These are phyloP conservation scores for Talaromyces sp. DNA, from an alignment of 2,329 filamentous ascomycete genomes.

Conservation along the genomic window DNA sequence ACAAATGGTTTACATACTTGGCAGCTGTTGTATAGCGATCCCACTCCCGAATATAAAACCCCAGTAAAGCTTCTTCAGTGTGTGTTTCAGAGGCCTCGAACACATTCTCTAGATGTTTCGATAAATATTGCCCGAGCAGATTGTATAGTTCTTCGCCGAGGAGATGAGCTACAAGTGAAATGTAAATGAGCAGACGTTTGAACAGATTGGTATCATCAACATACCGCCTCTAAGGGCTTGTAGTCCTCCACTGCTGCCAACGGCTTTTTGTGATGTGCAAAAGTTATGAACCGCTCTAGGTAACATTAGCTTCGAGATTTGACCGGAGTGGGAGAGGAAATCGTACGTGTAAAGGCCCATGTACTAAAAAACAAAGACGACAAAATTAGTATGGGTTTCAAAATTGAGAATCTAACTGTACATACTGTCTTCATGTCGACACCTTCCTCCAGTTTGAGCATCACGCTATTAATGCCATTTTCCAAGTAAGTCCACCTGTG, in stretches of 20 bases:
- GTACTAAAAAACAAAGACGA: slow-evolving; percentile 57
- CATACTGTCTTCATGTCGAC: slow-evolving; percentile 85
- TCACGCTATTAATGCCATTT: slow-evolving; percentile 82
- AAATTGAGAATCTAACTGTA: slow-evolving; percentile 7
- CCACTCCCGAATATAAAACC: slow-evolving; percentile 97
- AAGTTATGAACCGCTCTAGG: slow-evolving; percentile 90
- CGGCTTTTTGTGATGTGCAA: slow-evolving; percentile 94
- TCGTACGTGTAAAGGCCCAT: slow-evolving; percentile 91
- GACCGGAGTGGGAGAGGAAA: slow-evolving; percentile 13
- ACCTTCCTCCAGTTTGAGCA: slow-evolving; percentile 84
- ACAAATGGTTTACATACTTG: slow-evolving; percentile 96
- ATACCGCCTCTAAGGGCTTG: slow-evolving; percentile 67
- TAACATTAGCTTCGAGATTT: slow-evolving; percentile 16
- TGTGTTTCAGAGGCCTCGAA: slow-evolving; percentile 70
- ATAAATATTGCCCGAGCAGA: slow-evolving; percentile 81
- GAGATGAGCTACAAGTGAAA: slow-evolving; percentile 65
- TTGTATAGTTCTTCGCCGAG: slow-evolving; percentile 95
- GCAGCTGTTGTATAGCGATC: slow-evolving; percentile 89
- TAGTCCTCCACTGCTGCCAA: slow-evolving; percentile 52
- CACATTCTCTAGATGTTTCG: slow-evolving; percentile 66
- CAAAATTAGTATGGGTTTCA: slow-evolving; percentile 16
- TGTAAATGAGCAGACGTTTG: slow-evolving; percentile 20
- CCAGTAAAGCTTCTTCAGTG: slow-evolving; percentile 80
- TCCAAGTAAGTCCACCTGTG: slow-evolving; percentile 84
- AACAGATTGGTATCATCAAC: slow-evolving; percentile 16